Percentiles rank a stretch among this genome's conserved stretches.
phyloP scores from a whole-genome alignment of 1,284 basidiomycete genomes.

The Papiliotrema fonsecae region DNA sequence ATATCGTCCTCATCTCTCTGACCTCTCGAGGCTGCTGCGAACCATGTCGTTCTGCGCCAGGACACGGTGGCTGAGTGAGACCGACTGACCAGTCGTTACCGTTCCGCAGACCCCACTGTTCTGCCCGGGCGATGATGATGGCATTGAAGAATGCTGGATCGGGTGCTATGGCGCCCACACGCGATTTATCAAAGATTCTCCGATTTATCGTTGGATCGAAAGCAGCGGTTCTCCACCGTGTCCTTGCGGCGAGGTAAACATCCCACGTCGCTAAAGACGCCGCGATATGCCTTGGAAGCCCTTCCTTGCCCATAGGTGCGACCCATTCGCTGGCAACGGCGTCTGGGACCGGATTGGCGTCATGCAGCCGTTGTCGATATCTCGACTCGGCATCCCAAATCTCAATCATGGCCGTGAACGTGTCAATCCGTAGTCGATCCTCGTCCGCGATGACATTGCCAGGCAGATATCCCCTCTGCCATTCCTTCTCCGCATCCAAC shows the following conservation, averaged over 20 bases:
- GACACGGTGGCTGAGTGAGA: neutral
- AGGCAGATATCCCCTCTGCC: neutral
- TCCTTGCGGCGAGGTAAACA: neutral
- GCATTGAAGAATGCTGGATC: constrained; percentile 19
- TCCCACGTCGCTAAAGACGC: neutral
- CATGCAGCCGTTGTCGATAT: neutral
- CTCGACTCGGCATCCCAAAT: constrained; percentile 4
- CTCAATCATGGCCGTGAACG: constrained; percentile 15
- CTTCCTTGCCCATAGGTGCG: neutral
- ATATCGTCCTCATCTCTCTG: constrained; percentile 9
- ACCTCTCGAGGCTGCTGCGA: neutral
- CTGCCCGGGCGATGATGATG: constrained; percentile 13
- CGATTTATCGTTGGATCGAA: neutral
- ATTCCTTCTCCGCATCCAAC: neutral
- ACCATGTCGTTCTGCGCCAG: neutral
- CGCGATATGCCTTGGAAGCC: neutral
- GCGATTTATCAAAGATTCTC: too few relatives aligned
- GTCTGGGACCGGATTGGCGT: too few relatives aligned
- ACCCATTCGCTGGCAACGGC: neutral
- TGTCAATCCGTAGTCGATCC: constrained; percentile 8
- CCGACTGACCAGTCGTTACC: constrained; percentile 2
- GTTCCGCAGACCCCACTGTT: constrained; percentile 10
- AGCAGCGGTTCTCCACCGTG: neutral
- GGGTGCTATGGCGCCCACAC: constrained; percentile 3
- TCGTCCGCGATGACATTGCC: neutral